phyloP scores from a whole-genome alignment of 2,329 filamentous ascomycete genomes.

The Berkeleyomyces rouxiae region DNA sequence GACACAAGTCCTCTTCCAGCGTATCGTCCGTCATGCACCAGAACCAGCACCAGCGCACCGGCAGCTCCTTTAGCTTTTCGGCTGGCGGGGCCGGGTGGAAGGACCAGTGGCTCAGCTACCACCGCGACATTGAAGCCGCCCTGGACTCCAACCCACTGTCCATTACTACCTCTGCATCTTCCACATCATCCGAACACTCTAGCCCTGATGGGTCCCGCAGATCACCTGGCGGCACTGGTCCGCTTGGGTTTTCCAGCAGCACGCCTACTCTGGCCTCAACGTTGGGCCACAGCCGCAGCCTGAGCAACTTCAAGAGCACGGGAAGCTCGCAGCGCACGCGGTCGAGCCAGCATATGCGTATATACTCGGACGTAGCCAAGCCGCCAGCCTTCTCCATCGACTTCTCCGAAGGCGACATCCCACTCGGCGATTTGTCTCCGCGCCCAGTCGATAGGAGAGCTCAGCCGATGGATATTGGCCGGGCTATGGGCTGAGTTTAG shows the following conservation, averaged over 20 bases:
- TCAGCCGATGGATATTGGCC: conserved; percentile 32
- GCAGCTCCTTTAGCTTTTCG: conserved; percentile 30
- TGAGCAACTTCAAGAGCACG: conserved; percentile 8
- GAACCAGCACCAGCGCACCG: conserved; percentile 20
- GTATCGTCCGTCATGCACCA: not conserved
- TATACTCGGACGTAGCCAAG: conserved; percentile 28
- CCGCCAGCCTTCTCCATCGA: conserved; percentile 25
- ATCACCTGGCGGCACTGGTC: not conserved
- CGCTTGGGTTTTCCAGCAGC: not conserved
- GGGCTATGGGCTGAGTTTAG: conserved; percentile 33
- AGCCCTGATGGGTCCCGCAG: not conserved
- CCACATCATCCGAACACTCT: not conserved
- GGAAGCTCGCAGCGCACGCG: not conserved
- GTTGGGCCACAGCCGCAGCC: conserved; percentile 6
- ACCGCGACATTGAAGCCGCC: conserved; percentile 6
- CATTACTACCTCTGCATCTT: not conserved
- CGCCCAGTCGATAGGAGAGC: conserved; percentile 23
- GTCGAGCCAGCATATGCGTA: conserved; percentile 21
- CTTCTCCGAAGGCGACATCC: conserved; percentile 28
- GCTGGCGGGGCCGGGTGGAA: conserved; percentile 25
- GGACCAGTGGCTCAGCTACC: conserved; percentile 25
- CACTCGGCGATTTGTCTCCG: conserved; percentile 31
- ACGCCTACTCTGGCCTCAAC: not conserved
- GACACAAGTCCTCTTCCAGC: conserved; percentile 1
- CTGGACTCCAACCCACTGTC: not conserved